Evolutionary conservation across 1,139 yeast genomes (phyloP).

Genomic region (Taphrina sp.): DNA sequence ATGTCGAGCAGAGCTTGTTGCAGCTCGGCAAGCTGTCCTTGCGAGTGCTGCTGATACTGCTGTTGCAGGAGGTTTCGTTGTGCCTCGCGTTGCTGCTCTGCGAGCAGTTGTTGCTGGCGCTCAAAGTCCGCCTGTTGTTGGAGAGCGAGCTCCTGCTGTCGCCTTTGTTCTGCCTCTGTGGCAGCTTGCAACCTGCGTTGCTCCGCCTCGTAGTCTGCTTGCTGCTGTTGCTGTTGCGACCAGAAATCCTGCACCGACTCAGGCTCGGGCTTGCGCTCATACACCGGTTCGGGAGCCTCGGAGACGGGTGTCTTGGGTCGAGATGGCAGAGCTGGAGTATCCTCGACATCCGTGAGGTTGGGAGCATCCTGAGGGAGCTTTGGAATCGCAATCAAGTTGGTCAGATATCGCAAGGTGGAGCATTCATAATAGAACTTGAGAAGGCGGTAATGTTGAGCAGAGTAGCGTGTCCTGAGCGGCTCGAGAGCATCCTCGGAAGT

Average conservation of each 20-base stretch:
- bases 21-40: constrained; percentile 74
- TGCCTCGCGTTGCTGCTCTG: constrained; percentile 71
- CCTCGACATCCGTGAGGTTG: constrained; percentile 53
- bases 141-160: constrained; percentile 49
- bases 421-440: constrained; percentile 89
- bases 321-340: constrained; percentile 49
- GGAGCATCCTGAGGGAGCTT: constrained; percentile 72
- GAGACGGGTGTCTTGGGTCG: constrained; percentile 51
- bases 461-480: constrained; percentile 70
- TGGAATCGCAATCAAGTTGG: constrained; percentile 83
- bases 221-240: constrained; percentile 49
- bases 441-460: constrained; percentile 74
- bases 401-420: constrained; percentile 75
- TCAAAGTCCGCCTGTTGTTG: constrained; percentile 74
- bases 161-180: constrained; percentile 47
- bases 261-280: constrained; percentile 38
- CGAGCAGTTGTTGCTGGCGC: constrained; percentile 62
- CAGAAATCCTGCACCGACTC: constrained; percentile 49
- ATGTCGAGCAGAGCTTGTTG: constrained; percentile 77
- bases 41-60: constrained; percentile 73
- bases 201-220: constrained; percentile 51
- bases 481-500: constrained; percentile 74
- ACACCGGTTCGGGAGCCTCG: constrained; percentile 40
- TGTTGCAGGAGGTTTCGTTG: constrained; percentile 70
- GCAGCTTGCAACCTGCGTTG: constrained; percentile 49